Evolutionary conservation across 2,329 filamentous ascomycete genomes (phyloP), one percentile per base, ranked within the genome.

Genomic region (Ceratocystis cubensis): DNA sequence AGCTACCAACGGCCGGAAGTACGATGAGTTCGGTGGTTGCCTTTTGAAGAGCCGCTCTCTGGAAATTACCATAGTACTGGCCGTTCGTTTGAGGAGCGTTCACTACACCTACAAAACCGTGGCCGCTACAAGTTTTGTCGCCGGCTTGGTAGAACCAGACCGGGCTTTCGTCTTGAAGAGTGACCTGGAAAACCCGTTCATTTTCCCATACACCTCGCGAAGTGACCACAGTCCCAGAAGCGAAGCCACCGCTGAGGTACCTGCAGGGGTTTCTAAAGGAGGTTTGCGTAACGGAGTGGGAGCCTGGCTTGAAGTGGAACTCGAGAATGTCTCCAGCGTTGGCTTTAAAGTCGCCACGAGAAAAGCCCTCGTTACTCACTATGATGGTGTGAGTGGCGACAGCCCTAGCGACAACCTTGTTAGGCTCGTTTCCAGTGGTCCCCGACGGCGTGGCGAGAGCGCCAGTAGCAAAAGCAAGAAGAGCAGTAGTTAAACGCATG

Each of bases 351-450:
- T 41, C 37, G 37, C 10, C 37, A 41, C 10, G 37, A 41, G 37
- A 75, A 73, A 84, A 84, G 61, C 13, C 37, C 3, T 71, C 10
- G 4, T 1, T 2, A 5, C n/a, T 20, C 7, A 53, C n/a, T 1
- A 17, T 5, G n/a, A 37, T 61, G 28, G n/a, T 22, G 22, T n/a
- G 48, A 53, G 22, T 53, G n/a, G 48, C 1, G 10, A 0, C 37
- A 41, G 10, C 37, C 37, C 37, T 41, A 41, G 37, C 37, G 37
- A 41, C 37, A 4, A 41, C 37, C 10, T 15, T 41, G 37, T 1
- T 41, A 41, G 37, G 37, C 37, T 41, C 10, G 37, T 41, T 41
- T 41, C 37, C 37, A 5, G 37, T 41, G 10, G 37, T 41, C 37
- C 3, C 37, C 10, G 37, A n/a, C n/a, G 48, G 48, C n/a, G 5